These are phyloP conservation scores for Podospora tetraspora DNA, from an alignment of 495 filamentous ascomycete species.

Conservation along the genomic window DNA sequence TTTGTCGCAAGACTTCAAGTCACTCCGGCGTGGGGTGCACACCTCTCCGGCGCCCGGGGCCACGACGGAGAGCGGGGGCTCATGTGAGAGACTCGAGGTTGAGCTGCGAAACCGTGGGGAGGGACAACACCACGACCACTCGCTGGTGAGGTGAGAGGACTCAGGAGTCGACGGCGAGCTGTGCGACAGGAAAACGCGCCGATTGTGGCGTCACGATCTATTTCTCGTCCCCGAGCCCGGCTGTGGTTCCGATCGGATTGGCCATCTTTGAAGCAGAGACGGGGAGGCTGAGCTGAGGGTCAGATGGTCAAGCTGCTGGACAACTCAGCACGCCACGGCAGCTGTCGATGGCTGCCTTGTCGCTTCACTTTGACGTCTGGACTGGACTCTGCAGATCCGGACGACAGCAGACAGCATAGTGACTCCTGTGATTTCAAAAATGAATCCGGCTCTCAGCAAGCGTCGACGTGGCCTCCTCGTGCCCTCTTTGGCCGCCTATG, in stretches of 20 bases:
- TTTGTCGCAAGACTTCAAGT: not conserved
- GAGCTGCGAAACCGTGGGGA: not conserved
- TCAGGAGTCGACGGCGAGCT: not conserved
- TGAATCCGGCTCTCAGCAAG: not conserved
- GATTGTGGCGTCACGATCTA: not conserved
- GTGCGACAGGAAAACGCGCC: not conserved
- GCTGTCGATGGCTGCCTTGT: constrained; percentile 9
- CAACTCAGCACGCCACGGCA: constrained; percentile 5
- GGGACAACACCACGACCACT: not conserved
- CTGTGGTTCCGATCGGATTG: constrained; percentile 1
- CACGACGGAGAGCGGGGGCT: not conserved
- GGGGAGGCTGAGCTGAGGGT: constrained; percentile 17
- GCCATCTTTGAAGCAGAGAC: constrained; percentile 5
- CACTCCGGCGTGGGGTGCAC: not conserved
- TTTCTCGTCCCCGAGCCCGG: not conserved
- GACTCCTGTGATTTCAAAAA: not conserved
- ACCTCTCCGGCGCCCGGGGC: not conserved
- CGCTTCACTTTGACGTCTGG: not conserved
- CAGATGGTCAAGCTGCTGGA: constrained; percentile 11
- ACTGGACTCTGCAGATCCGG: not conserved
- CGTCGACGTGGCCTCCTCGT: not conserved
- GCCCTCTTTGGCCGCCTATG: not conserved
- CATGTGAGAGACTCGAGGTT: not conserved
- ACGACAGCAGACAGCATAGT: not conserved
- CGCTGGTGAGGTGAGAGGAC: not conserved